Conservation (phyloP, 2,329 filamentous ascomycete genomes). For the Exophiala sideris region DNA sequence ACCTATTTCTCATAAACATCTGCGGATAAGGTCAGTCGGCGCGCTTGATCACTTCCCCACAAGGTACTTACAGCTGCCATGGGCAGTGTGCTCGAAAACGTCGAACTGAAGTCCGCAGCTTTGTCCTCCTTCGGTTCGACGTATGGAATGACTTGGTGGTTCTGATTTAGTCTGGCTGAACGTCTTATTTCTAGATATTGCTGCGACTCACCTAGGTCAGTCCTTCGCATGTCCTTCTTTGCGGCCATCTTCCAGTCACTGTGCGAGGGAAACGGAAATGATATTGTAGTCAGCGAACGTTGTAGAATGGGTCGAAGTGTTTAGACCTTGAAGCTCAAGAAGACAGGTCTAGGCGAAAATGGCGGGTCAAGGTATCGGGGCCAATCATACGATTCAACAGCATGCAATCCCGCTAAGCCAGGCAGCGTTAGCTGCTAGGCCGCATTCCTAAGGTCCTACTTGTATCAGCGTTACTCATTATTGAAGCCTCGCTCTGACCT, state of each 20-base stretch:
- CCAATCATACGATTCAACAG: not conserved
- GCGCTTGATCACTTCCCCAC: slow-evolving; percentile 4
- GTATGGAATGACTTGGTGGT: slow-evolving; percentile 74
- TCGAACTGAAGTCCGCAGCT: slow-evolving; percentile 64
- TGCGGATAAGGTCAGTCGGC: slow-evolving; percentile 31
- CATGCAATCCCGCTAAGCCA: too few relatives aligned
- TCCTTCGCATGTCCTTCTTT: slow-evolving; percentile 72
- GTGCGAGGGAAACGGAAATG: not conserved
- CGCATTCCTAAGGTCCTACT: too few relatives aligned
- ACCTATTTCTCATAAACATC: slow-evolving; percentile 92
- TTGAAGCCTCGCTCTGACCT: too few relatives aligned
- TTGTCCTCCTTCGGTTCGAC: slow-evolving; percentile 68
- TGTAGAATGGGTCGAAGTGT: not conserved
- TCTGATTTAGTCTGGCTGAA: not conserved
- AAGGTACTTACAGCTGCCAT: slow-evolving; percentile 72
- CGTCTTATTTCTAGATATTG: not conserved
- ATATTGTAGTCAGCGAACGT: not conserved
- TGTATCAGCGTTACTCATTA: too few relatives aligned
- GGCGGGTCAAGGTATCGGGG: not conserved
- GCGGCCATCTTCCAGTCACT: slow-evolving; percentile 55
- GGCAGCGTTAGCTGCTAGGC: too few relatives aligned
- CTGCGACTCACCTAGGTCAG: slow-evolving; percentile 64
- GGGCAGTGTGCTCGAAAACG: slow-evolving; percentile 74
- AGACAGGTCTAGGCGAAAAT: too few relatives aligned
- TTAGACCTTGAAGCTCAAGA: too few relatives aligned